Evolutionary conservation across 495 filamentous ascomycete genomes (phyloP), one percentile per base, ranked within the genome.

Genomic region (Penicillium steckii): DNA sequence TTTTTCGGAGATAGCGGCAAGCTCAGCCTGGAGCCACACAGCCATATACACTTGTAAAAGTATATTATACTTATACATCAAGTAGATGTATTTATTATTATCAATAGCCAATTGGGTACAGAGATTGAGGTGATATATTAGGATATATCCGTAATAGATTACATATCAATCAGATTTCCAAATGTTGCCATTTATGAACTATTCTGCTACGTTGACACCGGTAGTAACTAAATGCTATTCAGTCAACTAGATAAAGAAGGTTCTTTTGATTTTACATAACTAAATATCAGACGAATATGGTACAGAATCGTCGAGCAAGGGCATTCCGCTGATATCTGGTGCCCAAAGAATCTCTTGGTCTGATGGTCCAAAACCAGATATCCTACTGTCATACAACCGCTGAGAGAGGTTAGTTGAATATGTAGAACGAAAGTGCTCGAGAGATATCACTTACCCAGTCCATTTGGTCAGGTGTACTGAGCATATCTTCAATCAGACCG

Each of bases 361-460:
- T 0, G 55, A 22, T 15, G 32, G 44, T 26, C 50, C 50, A 45
- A 55, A 52, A 1, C 56, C 59, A 19, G 37, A 60, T 4, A 65
- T 53, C 4, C 45, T 44, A 18, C 52, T 57, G 37, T 65, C 64
- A 33, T 62, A 67, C 25, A 67, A 23, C 18, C 59, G 46, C 61
- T 66, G 48, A 6, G 24, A 19, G 48, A 29, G 1, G 17, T 60
- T 42, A 65, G 46, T 27, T 29, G 9, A 1, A 23, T 15, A 12
- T 25, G 4, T n/a, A 27, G 3, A 3, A 15, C 8, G 1, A 30
- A 15, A 15, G 15, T 3, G 15, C 6, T 15, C 10, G 9, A 17
- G 10, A 22, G 17, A 22, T 4, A 41, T 18, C 37, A 35, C 84
- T 74, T 76, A 91, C 89, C 88, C 88, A 91, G 66, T 91, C 85